Evolutionary conservation across 441 rosid species (phyloP).

Genomic region (Omphalea diandra): DNA sequence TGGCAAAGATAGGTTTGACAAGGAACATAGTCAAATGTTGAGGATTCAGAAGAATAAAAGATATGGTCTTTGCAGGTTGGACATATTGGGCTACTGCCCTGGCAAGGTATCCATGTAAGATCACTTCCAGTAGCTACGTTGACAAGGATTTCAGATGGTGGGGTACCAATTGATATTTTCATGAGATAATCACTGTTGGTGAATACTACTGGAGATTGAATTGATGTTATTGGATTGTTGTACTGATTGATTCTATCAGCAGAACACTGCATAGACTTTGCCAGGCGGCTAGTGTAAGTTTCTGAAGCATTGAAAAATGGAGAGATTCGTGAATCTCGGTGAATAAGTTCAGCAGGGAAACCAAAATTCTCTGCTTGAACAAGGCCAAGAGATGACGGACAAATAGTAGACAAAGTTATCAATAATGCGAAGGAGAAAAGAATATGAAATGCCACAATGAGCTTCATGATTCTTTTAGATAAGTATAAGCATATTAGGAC

Average conservation of each 20-base stretch:
- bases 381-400: background rate
- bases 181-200: background rate
- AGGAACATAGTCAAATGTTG: conserved; percentile 33
- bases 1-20: conserved; percentile 33
- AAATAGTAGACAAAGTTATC: background rate
- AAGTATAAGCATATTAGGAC: background rate
- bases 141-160: conserved; percentile 31
- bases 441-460: too few species aligned
- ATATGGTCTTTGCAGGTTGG: conserved; percentile 28
- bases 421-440: background rate
- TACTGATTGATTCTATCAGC: background rate
- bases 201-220: background rate
- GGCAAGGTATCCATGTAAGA: conserved; percentile 53
- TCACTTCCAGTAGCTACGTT: conserved; percentile 48
- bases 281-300: background rate
- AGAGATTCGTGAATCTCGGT: conserved; percentile 6
- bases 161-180: conserved; percentile 41
- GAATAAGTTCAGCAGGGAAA: conserved; percentile 9
- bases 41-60: conserved; percentile 38
- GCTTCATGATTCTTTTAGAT: background rate
- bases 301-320: conserved; percentile 16
- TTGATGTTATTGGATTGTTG: background rate
- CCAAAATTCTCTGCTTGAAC: background rate
- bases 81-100: conserved; percentile 33
- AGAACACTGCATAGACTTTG: background rate